A percentile compares a stretch with the other conserved stretches of the same genome.
phyloP scores from a whole-genome alignment of 2,329 filamentous ascomycete genomes.

The Botrytis elliptica region DNA sequence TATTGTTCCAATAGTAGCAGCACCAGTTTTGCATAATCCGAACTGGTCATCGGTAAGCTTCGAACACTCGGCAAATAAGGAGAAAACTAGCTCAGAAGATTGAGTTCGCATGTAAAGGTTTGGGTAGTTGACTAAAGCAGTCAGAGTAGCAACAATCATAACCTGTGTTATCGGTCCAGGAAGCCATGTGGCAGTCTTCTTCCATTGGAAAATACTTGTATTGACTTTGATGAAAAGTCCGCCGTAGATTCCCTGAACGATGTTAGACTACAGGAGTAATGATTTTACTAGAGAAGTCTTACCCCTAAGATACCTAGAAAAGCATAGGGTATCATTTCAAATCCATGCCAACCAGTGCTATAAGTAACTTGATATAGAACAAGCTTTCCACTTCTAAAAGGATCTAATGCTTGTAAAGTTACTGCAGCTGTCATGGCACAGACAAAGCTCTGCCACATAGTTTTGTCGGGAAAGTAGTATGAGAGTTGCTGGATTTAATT shows the following conservation, averaged over 20 bases:
- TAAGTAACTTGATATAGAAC: slow-evolving; percentile 96
- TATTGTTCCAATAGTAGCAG: slow-evolving; percentile 78
- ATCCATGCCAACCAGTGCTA: slow-evolving; percentile 86
- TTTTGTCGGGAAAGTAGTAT: slow-evolving; percentile 98
- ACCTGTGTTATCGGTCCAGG: slow-evolving; percentile 79
- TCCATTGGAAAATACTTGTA: slow-evolving; percentile 81
- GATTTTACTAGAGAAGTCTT: slow-evolving; percentile 32
- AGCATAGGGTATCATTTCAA: slow-evolving; percentile 86
- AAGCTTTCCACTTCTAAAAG: slow-evolving; percentile 91
- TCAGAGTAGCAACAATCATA: slow-evolving; percentile 72
- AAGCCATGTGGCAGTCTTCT: slow-evolving; percentile 63
- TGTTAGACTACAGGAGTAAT: slow-evolving; percentile 24
- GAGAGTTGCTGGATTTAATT: slow-evolving; percentile 69
- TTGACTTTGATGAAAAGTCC: slow-evolving; percentile 94
- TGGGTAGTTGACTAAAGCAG: slow-evolving; percentile 88
- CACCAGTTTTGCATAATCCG: slow-evolving; percentile 84
- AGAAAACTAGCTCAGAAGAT: slow-evolving; percentile 84
- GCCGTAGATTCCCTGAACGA: slow-evolving; percentile 76
- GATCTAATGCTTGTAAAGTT: slow-evolving; percentile 87
- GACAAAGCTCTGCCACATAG: slow-evolving; percentile 99
- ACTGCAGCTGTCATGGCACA: slow-evolving; percentile 99
- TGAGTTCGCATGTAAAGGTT: slow-evolving; percentile 96
- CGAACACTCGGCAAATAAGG: slow-evolving; percentile 87
- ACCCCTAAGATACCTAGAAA: slow-evolving; percentile 80
- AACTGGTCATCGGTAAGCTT: slow-evolving; percentile 81